Evolutionary conservation across 1,139 yeast species (phyloP), one percentile per base, ranked within the genome.

Genomic region (Keqinozyma sinolaborantium): DNA sequence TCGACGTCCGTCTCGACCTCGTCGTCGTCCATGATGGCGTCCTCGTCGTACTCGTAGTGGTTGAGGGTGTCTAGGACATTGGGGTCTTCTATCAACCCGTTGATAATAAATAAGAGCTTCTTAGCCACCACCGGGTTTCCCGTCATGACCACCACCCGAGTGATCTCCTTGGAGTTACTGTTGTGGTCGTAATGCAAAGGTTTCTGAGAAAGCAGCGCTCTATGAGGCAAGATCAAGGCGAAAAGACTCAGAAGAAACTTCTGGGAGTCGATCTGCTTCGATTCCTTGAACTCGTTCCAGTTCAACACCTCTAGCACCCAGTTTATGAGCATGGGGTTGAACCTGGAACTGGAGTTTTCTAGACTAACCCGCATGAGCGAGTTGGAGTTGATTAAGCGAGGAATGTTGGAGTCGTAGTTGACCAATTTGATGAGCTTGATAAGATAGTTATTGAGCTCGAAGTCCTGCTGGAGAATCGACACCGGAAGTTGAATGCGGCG

Each of bases 251-350:
- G 70, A 31, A 75, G 50, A 41, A 74, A 73, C 12, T 38, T 42
- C 14, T 41, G 35, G 3, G 44, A 36, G 25, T 45, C 47, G 21
- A 18, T 18, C 21, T 18, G 21, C 25, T 41, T 48, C 12, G 78
- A 80, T 45, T 78, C 84, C 45, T 77, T 78, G 36, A 73, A 70
- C 44, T 77, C 82, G 16, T 77, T 52, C 84, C 84, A 78, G 40
- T 74, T 76, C 33, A 74, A 59, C 3, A 75, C 64, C 42, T 77
- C 82, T 33, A 68, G 59, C 9, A 75, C 73, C 83, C 83, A 77
- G 32, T 69, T 67, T n/a, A 69, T 42, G 23, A 70, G 41, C 35
- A 63, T 41, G n/a, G 60, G 48, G 30, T 44, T 44, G 30, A 37
- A 45, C 16, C 35, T 40, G 26, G 45, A 30, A 4, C 28, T 11